Conservation (phyloP, 495 filamentous ascomycete genomes). For the Lepidopterella palustris region DNA sequence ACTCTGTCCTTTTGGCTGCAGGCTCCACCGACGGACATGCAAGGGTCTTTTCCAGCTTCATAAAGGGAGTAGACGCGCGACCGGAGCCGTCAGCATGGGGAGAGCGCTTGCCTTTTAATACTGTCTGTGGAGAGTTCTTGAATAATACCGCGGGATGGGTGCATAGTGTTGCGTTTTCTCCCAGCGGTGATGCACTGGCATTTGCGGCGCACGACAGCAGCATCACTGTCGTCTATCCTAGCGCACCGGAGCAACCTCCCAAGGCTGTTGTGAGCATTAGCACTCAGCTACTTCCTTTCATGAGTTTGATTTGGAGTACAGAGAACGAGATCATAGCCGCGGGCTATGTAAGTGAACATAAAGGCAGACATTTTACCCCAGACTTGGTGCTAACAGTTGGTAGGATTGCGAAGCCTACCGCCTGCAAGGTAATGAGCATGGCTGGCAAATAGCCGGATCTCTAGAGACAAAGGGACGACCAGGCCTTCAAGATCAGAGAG, state of each 20-base stretch:
- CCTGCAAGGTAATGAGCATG: constrained; percentile 70
- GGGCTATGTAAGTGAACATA: constrained; percentile 57
- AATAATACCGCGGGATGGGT: constrained; percentile 97
- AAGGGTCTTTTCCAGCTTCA: constrained; percentile 87
- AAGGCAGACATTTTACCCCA: constrained; percentile 9
- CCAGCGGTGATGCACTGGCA: constrained; percentile 82
- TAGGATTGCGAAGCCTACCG: constrained; percentile 91
- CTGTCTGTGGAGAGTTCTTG: constrained; percentile 90
- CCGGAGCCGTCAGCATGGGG: constrained; percentile 91
- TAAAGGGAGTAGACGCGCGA: constrained; percentile 85
- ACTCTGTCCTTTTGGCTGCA: constrained; percentile 87
- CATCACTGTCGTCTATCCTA: constrained; percentile 92
- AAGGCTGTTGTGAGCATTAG: constrained; percentile 79
- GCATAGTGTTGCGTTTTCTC: constrained; percentile 84
- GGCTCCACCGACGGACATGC: constrained; percentile 97
- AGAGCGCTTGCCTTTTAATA: constrained; percentile 92
- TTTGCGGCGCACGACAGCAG: constrained; percentile 93
- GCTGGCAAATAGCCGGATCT: constrained; percentile 81
- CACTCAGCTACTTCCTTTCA: constrained; percentile 84
- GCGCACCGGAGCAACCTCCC: constrained; percentile 84
- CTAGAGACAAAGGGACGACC: constrained; percentile 58
- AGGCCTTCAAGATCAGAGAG: constrained; percentile 55
- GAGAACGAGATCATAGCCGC: constrained; percentile 94
- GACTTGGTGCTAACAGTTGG: background rate
- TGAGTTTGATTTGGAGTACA: constrained; percentile 83